phyloP scores from a whole-genome alignment of 139 green algal species.

The Volvox reticuliferus region DNA sequence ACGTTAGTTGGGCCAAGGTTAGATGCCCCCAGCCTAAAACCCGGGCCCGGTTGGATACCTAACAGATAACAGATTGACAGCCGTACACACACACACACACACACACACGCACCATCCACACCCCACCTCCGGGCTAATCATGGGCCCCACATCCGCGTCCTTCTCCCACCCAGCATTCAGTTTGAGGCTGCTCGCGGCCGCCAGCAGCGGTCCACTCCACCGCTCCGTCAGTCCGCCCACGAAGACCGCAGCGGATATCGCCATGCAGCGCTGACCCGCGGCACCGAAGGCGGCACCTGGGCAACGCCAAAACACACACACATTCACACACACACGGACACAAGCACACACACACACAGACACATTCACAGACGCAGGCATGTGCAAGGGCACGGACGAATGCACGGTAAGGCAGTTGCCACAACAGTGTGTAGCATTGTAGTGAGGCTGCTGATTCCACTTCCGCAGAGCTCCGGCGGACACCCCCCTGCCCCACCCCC shows the following conservation, averaged over 20 bases:
- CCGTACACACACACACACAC: background rate
- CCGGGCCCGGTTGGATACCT: too few relatives aligned
- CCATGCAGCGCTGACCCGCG: conserved; percentile 98
- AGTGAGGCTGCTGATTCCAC: too few relatives aligned
- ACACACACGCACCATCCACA: background rate
- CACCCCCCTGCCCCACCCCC: background rate
- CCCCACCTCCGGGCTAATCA: conserved; percentile 84
- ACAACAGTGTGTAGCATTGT: too few relatives aligned
- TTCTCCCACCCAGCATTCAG: conserved; percentile 83
- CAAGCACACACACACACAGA: background rate
- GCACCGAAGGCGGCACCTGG: conserved; percentile 93
- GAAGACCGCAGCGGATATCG: conserved; percentile 93
- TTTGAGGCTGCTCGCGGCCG: conserved; percentile 80
- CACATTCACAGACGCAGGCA: background rate
- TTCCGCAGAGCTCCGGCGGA: too few relatives aligned
- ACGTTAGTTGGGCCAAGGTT: too few relatives aligned
- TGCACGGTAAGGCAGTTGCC: too few relatives aligned
- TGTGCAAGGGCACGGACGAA: background rate
- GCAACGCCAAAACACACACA: background rate
- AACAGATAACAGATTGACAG: too few relatives aligned
- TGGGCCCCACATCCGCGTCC: conserved; percentile 89
- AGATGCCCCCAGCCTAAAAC: too few relatives aligned
- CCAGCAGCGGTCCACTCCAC: conserved; percentile 73
- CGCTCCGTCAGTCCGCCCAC: conserved; percentile 80
- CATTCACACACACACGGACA: background rate